A percentile compares a stretch with the other conserved stretches of the same genome.
Conservation (phyloP, 176 grass and related monocot genomes). For the Musa acuminata region DNA sequence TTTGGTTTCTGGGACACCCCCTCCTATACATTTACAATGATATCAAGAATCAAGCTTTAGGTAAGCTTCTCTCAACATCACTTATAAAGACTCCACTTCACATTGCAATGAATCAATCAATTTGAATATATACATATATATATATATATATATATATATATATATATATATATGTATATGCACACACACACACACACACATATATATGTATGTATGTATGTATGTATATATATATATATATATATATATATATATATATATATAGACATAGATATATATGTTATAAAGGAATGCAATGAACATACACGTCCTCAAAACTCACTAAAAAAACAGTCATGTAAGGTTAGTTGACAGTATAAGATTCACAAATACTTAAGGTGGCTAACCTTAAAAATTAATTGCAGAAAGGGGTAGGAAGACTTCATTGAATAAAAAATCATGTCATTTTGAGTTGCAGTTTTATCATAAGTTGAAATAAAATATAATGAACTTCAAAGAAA, state of each 20-base stretch:
- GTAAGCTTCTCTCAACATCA: neutral
- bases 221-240: too few relatives aligned
- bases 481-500: neutral
- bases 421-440: neutral
- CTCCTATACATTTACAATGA: constrained; percentile 40
- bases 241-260: too few relatives aligned
- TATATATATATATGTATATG: too few relatives aligned
- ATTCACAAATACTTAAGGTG: neutral
- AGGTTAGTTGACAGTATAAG: neutral
- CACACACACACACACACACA: too few relatives aligned
- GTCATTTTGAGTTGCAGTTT: neutral
- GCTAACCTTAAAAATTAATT: neutral
- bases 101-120: neutral
- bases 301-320: neutral
- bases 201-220: too few relatives aligned
- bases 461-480: neutral
- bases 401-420: neutral
- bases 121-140: too few relatives aligned
- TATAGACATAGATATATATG: too few relatives aligned
- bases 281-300: neutral
- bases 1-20: constrained; percentile 74
- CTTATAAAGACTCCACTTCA: neutral
- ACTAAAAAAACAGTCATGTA: neutral
- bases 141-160: neutral
- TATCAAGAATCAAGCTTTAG: constrained; percentile 9